phyloP scores from a whole-genome alignment of 257 asterid genomes.

The Penstemon eatonii region DNA sequence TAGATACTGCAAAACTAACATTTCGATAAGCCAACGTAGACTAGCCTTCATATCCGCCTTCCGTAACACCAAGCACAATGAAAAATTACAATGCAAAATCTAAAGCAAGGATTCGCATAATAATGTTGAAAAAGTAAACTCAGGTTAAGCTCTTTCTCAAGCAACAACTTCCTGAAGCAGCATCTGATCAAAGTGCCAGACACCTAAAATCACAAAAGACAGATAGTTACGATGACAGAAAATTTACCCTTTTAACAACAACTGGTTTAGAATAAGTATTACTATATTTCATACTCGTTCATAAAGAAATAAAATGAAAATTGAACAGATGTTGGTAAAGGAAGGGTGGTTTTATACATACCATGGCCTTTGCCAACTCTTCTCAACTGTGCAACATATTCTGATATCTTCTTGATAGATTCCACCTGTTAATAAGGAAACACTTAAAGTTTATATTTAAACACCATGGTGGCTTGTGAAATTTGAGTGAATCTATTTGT shows the following conservation, averaged over 20 bases:
- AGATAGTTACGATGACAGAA: background rate
- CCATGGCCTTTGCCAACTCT: slow-evolving; percentile 59
- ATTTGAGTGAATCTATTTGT: background rate
- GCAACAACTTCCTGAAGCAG: slow-evolving; percentile 32
- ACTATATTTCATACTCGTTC: background rate
- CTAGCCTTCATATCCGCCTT: too few species aligned
- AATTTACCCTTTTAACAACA: background rate
- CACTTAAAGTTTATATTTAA: background rate
- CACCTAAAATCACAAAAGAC: slow-evolving; percentile 34
- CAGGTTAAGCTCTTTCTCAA: slow-evolving; percentile 5
- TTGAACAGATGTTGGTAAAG: background rate
- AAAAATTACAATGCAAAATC: slow-evolving; percentile 12
- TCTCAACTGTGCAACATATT: slow-evolving; percentile 55
- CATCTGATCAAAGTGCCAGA: slow-evolving; percentile 55
- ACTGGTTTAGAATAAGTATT: too few species aligned
- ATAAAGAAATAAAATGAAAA: background rate
- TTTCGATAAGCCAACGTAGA: too few species aligned
- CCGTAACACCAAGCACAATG: background rate
- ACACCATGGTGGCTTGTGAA: background rate
- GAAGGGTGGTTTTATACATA: slow-evolving; percentile 15
- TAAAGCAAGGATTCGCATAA: background rate
- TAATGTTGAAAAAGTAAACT: background rate
- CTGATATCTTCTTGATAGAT: slow-evolving; percentile 51
- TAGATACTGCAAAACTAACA: too few species aligned
- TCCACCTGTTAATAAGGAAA: slow-evolving; percentile 40